Base-by-base conservation (phyloP, 192 early-diverging fungal genomes). In the Backusella luteola region DNA sequence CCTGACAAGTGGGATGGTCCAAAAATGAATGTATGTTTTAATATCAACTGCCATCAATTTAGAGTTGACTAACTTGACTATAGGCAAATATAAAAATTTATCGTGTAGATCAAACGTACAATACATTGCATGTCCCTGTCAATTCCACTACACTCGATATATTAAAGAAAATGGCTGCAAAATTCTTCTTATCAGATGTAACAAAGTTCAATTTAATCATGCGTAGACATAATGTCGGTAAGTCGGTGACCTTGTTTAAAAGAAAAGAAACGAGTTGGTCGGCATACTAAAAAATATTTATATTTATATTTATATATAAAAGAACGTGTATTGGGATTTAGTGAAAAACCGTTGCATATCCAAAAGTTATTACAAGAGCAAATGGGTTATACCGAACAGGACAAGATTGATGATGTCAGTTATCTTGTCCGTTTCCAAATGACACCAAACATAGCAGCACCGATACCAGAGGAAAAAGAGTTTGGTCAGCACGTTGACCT, bases 381-480 rank as follows among this genome's bases (percentile, higher is more conserved):
- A 80, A 89, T 93, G 81, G 95, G 95, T 9, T 97, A 97, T 73
- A 86, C 87, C 7, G 88, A 87, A 41, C 81, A 87, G 34, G 94
- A 97, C 80, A 90, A 88, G 76, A 87, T 95, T n/a, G 92, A 94
- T 44, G 85, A 92, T 35, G 80, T 94, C 41, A 93, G 91, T 68
- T 94, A 94, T 46, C 78, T 96, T 44, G 90, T 90, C 79, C 88
- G 92, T 36, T 95, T 97, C 74, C 90, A 89, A 9, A 89, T 96
- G 80, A 83, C 73, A 15, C 83, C 85, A 32, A 85, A 70, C 23
- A 71, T 78, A 19, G 68, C 77, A 0, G 81, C 76, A 19, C 85
- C 83, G 80, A 26, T 56, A 34, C 73, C 86, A 76, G 86, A 86
- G 11, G 85, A 86, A 29, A 74, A 78, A 34, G 85, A 87, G 6